These are phyloP conservation scores for Talaromyces sp. DNA, from an alignment of 2,329 filamentous ascomycete genomes.

Conservation along the genomic window DNA sequence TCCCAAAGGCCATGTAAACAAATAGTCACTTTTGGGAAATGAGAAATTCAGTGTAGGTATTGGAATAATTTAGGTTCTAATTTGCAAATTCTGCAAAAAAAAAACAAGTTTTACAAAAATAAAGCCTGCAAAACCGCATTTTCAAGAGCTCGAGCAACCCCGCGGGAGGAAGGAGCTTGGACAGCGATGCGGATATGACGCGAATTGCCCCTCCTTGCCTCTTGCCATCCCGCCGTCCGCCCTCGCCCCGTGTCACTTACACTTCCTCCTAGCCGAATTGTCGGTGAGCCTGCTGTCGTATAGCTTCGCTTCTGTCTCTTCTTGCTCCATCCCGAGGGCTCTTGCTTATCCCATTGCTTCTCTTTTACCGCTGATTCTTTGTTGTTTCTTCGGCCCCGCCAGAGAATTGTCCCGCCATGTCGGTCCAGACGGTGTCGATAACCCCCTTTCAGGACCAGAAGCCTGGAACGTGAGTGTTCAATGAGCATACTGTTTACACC, in stretches of 20 bases:
- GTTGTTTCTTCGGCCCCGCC: constrained; percentile 2
- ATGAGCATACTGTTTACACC: not conserved
- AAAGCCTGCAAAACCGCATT: not conserved
- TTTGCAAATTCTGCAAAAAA: not conserved
- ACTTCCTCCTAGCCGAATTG: constrained; percentile 13
- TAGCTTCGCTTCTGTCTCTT: constrained; percentile 6
- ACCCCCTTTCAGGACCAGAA: constrained; percentile 93
- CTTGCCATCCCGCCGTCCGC: not conserved
- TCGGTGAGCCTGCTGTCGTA: constrained; percentile 19
- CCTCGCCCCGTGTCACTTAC: constrained; percentile 7
- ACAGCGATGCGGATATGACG: constrained; percentile 7
- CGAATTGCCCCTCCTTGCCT: constrained; percentile 10
- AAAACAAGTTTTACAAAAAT: not conserved
- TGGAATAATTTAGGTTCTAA: not conserved
- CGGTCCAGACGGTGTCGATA: constrained; percentile 72
- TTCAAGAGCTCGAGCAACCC: not conserved
- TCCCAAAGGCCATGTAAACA: too few species aligned
- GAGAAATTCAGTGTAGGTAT: too few species aligned
- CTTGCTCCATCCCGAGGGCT: constrained; percentile 9
- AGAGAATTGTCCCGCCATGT: constrained; percentile 56
- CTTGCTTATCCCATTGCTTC: constrained; percentile 1
- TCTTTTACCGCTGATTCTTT: constrained; percentile 12
- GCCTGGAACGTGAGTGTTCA: constrained; percentile 82
- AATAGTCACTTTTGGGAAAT: too few species aligned
- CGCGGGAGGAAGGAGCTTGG: not conserved